Conservation (phyloP, 225 moss, liverwort and hornwort species). For the Pseudisothecium myosuroides region DNA sequence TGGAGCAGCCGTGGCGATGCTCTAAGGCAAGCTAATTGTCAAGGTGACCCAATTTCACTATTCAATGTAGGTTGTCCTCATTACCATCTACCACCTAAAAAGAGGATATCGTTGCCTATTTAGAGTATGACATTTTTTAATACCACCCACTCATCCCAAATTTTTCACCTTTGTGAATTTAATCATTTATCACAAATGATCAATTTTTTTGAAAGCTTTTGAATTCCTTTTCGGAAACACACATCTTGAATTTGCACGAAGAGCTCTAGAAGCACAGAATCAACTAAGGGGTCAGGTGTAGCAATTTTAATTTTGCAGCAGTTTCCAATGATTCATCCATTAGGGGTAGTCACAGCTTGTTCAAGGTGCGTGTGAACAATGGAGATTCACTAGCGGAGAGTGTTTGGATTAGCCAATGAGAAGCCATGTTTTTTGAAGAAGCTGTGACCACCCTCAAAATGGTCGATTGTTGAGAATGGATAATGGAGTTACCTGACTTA, state of each 20-base stretch:
- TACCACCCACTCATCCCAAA: too few relatives aligned
- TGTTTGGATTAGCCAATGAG: too few relatives aligned
- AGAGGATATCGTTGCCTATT: background rate
- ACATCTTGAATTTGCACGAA: background rate
- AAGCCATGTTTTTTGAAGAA: too few relatives aligned
- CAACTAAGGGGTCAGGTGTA: background rate
- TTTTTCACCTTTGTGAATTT: background rate
- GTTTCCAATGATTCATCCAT: background rate
- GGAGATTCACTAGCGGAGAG: too few relatives aligned
- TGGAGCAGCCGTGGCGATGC: too few relatives aligned
- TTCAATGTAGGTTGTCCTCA: background rate
- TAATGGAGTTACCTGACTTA: too few relatives aligned
- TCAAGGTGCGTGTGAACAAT: too few relatives aligned
- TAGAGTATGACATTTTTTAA: background rate
- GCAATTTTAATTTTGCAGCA: background rate
- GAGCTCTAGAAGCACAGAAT: background rate
- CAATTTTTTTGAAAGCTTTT: background rate
- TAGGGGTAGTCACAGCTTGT: too few relatives aligned
- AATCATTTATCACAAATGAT: background rate
- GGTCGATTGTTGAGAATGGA: too few relatives aligned
- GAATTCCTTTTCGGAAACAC: background rate
- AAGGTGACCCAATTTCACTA: too few relatives aligned
- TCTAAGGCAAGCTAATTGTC: too few relatives aligned
- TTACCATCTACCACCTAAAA: background rate
- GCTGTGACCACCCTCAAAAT: too few relatives aligned